Evolutionary conservation across 1,284 basidiomycete species (phyloP), one percentile per base, ranked within the genome.

Genomic region (Porogramme epimiltina): DNA sequence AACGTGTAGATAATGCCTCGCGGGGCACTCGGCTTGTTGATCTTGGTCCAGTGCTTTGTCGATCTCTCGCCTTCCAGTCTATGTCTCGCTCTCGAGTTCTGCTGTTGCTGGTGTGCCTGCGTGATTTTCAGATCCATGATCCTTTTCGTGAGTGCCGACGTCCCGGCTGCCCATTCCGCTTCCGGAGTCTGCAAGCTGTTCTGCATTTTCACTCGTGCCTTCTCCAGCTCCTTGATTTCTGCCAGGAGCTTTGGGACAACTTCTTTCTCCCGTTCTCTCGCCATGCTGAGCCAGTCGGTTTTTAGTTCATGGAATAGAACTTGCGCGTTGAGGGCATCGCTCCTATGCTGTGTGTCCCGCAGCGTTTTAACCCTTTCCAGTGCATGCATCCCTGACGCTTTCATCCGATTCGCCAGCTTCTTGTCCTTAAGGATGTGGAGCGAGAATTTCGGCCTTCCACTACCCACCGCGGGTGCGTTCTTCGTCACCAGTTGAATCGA

Each of bases 391-490:
- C 55, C 52, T 9, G 3, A 2, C 10, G 0, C 16, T 4, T 44
- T 45, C 16, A 55, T 51, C n/a, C 50, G 19, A 16, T 50, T 47
- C 4, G 52, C 24, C 0, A 64, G 39, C 2, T 31, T 23, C 46
- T 48, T 55, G 40, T 73, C 56, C 16, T 68, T 61, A 0, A 69
- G 15, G 0, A 70, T 36, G 28, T 52, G 47, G 1, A 44, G 9
- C 0, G 68, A 65, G 11, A 69, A 65, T 0, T 58, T 34, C 64
- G 70, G 73, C 44, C 67, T 34, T 0, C 73, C 73, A 37, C 51
- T 55, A 0, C 72, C 73, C 0, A 68, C 61, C 9, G 54, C 45
- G 0, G 70, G 73, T 2, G 59, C 54, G 0, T 45, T 49, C 0
- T 49, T 45, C 34, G 63, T 55, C 0, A 58, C 43, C 0, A 73